Base-by-base conservation (phyloP, 2,329 filamentous ascomycete genomes). In the Geoglossum cookeanum region DNA sequence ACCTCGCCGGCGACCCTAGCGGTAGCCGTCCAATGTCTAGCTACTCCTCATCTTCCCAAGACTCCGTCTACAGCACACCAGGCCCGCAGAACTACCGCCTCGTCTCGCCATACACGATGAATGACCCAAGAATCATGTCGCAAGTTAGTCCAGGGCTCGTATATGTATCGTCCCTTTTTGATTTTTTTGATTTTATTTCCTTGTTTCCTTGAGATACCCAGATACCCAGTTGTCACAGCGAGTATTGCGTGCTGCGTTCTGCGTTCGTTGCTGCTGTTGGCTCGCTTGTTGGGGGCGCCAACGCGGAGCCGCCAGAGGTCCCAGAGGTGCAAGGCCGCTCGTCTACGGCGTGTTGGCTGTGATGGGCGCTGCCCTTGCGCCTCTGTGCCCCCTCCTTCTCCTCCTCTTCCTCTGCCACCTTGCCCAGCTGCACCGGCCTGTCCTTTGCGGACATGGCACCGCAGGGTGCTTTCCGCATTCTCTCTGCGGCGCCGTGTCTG, bases 51-150 rank as follows among this genome's bases (percentile, higher is more conserved):
- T 55, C 54, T 15, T 55, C 54, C 13, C 27, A 22, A 15, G 37
- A 45, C 30, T 55, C 54, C 1, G 54, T 48, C n/a, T 55, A 55
- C 44, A 55, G 54, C 30, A 55, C 54, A 7, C 54, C 54, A 32
- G 54, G 54, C 30, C 54, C 54, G 9, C 54, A 48, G 37, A 45
- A 15, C 30, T 48, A 44, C n/a, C 37, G 35, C 15, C 39, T 55
- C 13, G 35, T 55, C 54, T 39, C 54, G 9, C 54, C 54, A 15
- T 33, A 39, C 54, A 55, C 33, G 54, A 55, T 55, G 54, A 55
- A 32, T 30, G 37, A 55, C 29, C 54, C 54, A 11, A 35, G 39
- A 17, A 45, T 3, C 44, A 45, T 55, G 54, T 27, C 39, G 3
- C 44, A 44, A 44, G 54, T 55, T 35, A 55, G 39, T 48, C 54